A percentile compares a stretch with the other conserved stretches of the same genome.
Evolutionary conservation across 176 grass and related monocot species (phyloP).

Genomic region (Paspalum notatum): DNA sequence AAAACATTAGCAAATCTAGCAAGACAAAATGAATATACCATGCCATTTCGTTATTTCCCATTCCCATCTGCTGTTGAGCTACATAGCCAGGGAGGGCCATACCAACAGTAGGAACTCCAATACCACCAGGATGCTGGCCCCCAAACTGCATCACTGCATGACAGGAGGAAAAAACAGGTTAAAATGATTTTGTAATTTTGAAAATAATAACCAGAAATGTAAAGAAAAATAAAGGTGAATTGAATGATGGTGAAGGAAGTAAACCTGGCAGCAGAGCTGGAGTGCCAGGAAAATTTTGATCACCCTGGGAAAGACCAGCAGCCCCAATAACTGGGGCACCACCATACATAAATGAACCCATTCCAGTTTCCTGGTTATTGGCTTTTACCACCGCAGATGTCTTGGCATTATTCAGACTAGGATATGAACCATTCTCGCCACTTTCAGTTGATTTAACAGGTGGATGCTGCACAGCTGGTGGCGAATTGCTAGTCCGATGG

Average conservation of each 20-base stretch:
- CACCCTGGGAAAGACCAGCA: constrained; percentile 68
- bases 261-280: constrained; percentile 95
- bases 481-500: constrained; percentile 48
- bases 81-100: constrained; percentile 98
- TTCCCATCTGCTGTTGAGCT: constrained; percentile 85
- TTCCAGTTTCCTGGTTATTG: constrained; percentile 63
- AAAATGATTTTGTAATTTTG: constrained; percentile 16
- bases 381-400: constrained; percentile 47
- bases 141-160: constrained; percentile 90
- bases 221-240: constrained; percentile 24
- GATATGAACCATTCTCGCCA: constrained; percentile 53
- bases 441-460: constrained; percentile 56
- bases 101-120: constrained; percentile 80
- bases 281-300: constrained; percentile 93
- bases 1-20: constrained; percentile 13
- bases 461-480: constrained; percentile 45
- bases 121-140: constrained; percentile 73
- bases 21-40: constrained; percentile 62
- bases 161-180: constrained; percentile 27
- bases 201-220: background rate
- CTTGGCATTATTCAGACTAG: constrained; percentile 56
- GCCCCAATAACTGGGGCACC: constrained; percentile 80
- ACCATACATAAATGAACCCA: constrained; percentile 64
- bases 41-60: constrained; percentile 88
- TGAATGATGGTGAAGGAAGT: constrained; percentile 26